Base-by-base conservation (phyloP, 2,329 filamentous ascomycete genomes). In the Cadophora sp. region DNA sequence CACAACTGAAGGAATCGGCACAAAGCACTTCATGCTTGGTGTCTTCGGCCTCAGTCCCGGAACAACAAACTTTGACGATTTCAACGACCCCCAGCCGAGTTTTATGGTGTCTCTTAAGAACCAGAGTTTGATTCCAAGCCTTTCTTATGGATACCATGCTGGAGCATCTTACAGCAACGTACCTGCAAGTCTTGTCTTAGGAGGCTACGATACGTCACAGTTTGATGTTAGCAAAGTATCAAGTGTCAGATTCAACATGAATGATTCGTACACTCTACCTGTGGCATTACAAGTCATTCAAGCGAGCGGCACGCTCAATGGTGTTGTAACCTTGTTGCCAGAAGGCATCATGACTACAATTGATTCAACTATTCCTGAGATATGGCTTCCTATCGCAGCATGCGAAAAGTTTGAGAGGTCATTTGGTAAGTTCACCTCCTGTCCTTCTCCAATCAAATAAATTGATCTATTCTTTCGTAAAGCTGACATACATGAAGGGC, bases 91-190 rank as follows among this genome's bases (percentile, higher is more conserved):
- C 8, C 67, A 76, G 33, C 72, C 77, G 0, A 77, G 78, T 13
- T 79, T 78, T 43, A 62, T 81, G 18, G 77, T 74, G n/a, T 76
- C 77, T 0, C 68, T 80, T 2, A 78, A 76, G 59, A 76, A 78
- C 16, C 71, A 79, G 36, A 73, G 73, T 3, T 65, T 74, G 27
- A 81, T 80, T 24, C 79, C 79, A 1, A 80, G 78, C 64, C 66
- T 80, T 16, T 79, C 76, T 60, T 81, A 76, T 76, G 78, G 77
- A 61, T 81, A 81, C 67, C 80, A 79, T 9, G 80, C 79, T 4
- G 80, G 80, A 6, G 79, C 79, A 14, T 73, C 72, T 47, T 81
- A 81, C 59, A 70, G 63, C 48, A 50, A 77, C 72, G 76, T 48
- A 69, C 78, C 77, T 50, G 79, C 77, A 7, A 78, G 79, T 48